Percentiles rank a stretch among this genome's conserved stretches.
phyloP scores from a whole-genome alignment of 345 rosid species.

The Boechera divaricarpa region DNA sequence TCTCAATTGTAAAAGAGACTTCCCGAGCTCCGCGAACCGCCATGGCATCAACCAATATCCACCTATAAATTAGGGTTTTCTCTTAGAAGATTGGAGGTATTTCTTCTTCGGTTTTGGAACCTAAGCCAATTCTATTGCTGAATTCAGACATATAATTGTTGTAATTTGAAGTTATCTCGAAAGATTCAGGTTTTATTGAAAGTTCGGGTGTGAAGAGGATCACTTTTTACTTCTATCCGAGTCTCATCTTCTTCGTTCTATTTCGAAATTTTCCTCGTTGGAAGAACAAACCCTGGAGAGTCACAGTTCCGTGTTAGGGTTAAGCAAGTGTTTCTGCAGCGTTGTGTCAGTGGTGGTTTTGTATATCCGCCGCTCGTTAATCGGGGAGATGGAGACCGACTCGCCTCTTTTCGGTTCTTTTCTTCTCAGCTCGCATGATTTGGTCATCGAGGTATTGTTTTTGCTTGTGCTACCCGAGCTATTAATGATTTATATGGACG shows the following conservation, averaged over 20 bases:
- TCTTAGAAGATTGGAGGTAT: conserved; percentile 25
- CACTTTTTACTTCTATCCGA: conserved; percentile 28
- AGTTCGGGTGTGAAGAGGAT: conserved; percentile 28
- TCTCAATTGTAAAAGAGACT: conserved; percentile 26
- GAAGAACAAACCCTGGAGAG: conserved; percentile 65
- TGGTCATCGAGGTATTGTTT: conserved; percentile 53
- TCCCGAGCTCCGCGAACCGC: conserved; percentile 27
- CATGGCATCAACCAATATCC: background rate
- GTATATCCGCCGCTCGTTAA: conserved; percentile 49
- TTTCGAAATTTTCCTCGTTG: background rate
- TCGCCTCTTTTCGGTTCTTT: conserved; percentile 49
- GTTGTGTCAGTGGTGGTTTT: conserved; percentile 53
- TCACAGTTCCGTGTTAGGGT: conserved; percentile 57
- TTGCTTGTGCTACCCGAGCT: background rate
- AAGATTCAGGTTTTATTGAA: conserved; percentile 20
- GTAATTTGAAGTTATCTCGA: conserved; percentile 7
- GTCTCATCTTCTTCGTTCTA: conserved; percentile 16
- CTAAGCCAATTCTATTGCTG: background rate
- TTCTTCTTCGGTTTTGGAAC: conserved; percentile 15
- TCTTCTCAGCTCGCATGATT: conserved; percentile 57
- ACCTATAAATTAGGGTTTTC: conserved; percentile 22
- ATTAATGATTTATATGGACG: background rate
- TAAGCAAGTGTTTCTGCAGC: conserved; percentile 59
- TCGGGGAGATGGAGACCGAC: conserved; percentile 63
- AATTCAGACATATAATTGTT: background rate